Base-by-base conservation (phyloP, 1,284 basidiomycete genomes). In the Marasmius tenuissimus region DNA sequence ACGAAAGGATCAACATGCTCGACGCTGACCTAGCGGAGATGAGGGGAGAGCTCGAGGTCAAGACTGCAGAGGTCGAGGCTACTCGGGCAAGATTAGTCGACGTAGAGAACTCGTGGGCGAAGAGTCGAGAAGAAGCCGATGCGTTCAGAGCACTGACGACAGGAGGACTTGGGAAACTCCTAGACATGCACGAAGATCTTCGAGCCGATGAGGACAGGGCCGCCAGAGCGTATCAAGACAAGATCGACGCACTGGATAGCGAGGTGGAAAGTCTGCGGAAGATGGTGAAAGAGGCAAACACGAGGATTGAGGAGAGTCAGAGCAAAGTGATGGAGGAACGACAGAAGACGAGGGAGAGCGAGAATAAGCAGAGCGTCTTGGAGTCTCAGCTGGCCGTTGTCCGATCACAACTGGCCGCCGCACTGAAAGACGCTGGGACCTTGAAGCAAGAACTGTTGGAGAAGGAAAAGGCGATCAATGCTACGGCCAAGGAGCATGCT, bases 41-140 rank as follows among this genome's bases (percentile, higher is more conserved):
- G 9, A 87, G 87, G 52, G 85, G 85, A 12, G 94, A 96, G 61
- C 77, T 96, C 6, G 94, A 97, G 72, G 76, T 85, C 27, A 83
- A 86, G 60, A 83, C 82, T 1, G 78, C 84, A 0, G 94, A 96
- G 72, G 83, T 87, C 8, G 93, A 95, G 64, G 74, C 83, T n/a
- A 81, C 88, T 0, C 82, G 85, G 48, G 75, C 79, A 10, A 82
- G 88, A 58, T 76, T 93, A 51, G 79, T 82, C 22, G 92, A 96
- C 64, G 86, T 89, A 14, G 93, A 96, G 73, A 92, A 91, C 68
- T 85, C 90, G 10, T 96, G 93, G 90, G 85, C 92, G 35, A 92
- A 92, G 72, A 93, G 93, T 45, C 86, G 94, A 10, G 93, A 96
- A 74, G 95, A 97, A 77, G 92, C 93, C 4, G 93, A 95, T 71